Evolutionary conservation across 352 stramenopile species (phyloP), one percentile per base, ranked within the genome.

Genomic region (Pythium chondricola): DNA sequence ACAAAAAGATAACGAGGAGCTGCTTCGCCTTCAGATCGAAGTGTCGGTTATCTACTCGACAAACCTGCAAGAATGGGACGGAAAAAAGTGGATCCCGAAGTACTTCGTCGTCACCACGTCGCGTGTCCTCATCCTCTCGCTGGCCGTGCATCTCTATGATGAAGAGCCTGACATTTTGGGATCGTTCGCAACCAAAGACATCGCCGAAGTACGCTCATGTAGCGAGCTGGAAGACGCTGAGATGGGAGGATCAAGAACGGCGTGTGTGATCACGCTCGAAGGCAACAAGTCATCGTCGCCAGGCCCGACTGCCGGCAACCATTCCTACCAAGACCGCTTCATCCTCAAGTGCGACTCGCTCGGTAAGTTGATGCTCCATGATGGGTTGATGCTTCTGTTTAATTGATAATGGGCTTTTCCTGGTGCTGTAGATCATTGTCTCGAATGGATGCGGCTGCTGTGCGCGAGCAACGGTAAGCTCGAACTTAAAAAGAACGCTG

Each of bases 401-500:
- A n/a, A 37, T 22, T 13, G 18, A 41, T 24, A 27, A 17, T 30
- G 6, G 20, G 2, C 14, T 39, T 29, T 20, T 29, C 32, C 25
- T 52, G 16, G 4, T 37, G 17, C 3, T 31, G 6, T 36, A 93
- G 83, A 94, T 58, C 75, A 91, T 48, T 92, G 83, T 24, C 63
- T 92, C 33, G 78, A 94, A 56, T 92, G 81, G 83, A 94, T 94
- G 83, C 80, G 83, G 6, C 48, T 94, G 48, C 56, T 94, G 10
- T 94, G 83, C 50, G 74, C 67, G 16, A 88, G 68, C 55, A 92
- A 94, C 53, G 74, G 78, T 53, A 94, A 92, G 59, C 58, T 94
- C 7, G 83, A 92, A 43, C 76, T 94, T 44, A 92, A 92, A 63
- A 91, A 91, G 61, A 94, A 92, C 41, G 83, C 83, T 3, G 80